Base-by-base conservation (phyloP, 495 filamentous ascomycete species). In the Tuber magnatum region DNA sequence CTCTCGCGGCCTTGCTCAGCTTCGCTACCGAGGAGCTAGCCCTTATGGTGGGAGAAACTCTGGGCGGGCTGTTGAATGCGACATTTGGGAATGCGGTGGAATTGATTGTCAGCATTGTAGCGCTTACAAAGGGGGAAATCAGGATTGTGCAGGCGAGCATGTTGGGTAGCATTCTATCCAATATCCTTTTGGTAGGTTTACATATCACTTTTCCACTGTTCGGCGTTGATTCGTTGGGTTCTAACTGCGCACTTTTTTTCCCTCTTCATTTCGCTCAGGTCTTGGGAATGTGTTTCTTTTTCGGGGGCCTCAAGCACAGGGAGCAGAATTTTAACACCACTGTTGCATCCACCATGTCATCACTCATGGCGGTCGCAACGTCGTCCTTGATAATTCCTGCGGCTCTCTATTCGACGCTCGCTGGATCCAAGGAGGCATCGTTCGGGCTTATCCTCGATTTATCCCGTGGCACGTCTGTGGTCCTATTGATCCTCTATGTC, bases 71-170 rank as follows among this genome's bases (percentile, higher is more conserved):
- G 79, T 88, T 97, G 82, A 99, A 99, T 86, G 95, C 95, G 42
- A 82, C 80, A 9, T 82, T 82, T 85, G 95, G 95, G 61, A 99
- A 99, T 87, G 95, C 95, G 0, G 94, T 97, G n/a, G 95, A 99
- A 81, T 84, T 98, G 80, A 99, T 99, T 86, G 95, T 97, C 83
- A 97, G 93, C 84, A 92, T 99, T 76, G 91, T 99, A 73, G 95
- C 95, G 10, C 86, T 99, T 72, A 89, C 87, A 75, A 89, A 94
- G 76, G 89, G 90, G 48, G 90, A 99, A 84, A 94, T 97, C 81
- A 90, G 96, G 76, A 94, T 99, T 72, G 95, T 98, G 6, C 96
- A 99, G 85, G 91, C 95, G 51, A 97, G 93, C 81, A 99, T 99
- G 95, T 90, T 99, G 32, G 95, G 95, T 48, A 95, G 92, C 83